Conservation (phyloP, 176 grass and related monocot species). For the Cenchrus americanus region DNA sequence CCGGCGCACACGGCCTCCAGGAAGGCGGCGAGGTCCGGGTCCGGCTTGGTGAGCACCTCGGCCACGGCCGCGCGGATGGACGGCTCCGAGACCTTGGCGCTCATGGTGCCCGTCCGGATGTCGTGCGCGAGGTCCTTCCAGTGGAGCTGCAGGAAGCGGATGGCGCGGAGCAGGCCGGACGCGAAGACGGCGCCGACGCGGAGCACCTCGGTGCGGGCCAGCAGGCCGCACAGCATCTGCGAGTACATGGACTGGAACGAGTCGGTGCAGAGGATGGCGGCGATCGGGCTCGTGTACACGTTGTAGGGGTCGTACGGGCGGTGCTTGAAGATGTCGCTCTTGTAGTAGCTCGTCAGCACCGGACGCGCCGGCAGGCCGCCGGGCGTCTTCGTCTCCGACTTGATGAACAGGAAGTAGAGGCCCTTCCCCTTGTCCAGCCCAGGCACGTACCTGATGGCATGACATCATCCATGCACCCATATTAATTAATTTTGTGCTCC, state of each 20-base stretch:
- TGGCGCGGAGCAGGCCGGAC: slow-evolving; percentile 91
- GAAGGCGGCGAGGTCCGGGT: slow-evolving; percentile 55
- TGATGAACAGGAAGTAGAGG: slow-evolving; percentile 94
- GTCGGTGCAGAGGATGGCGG: slow-evolving; percentile 88
- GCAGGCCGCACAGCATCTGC: slow-evolving; percentile 88
- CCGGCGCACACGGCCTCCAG: slow-evolving; percentile 61
- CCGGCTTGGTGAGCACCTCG: slow-evolving; percentile 53
- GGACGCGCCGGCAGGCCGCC: slow-evolving; percentile 78
- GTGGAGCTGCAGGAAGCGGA: slow-evolving; percentile 88
- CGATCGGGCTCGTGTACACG: slow-evolving; percentile 90
- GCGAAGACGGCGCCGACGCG: slow-evolving; percentile 97
- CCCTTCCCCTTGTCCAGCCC: slow-evolving; percentile 93
- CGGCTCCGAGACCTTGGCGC: slow-evolving; percentile 51
- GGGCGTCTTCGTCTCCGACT: slow-evolving; percentile 86
- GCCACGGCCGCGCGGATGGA: slow-evolving; percentile 66
- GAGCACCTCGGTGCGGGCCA: slow-evolving; percentile 73
- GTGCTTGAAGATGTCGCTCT: slow-evolving; percentile 87
- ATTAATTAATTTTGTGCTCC: not conserved
- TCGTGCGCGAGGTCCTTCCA: slow-evolving; percentile 73
- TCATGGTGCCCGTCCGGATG: slow-evolving; percentile 63
- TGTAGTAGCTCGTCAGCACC: slow-evolving; percentile 99
- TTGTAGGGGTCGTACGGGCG: slow-evolving; percentile 82
- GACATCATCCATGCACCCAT: not conserved
- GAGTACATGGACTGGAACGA: slow-evolving; percentile 98
- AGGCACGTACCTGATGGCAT: slow-evolving; percentile 60